These are phyloP conservation scores for Annulohypoxylon moriforme DNA, from an alignment of 495 filamentous ascomycete genomes.

Conservation along the genomic window DNA sequence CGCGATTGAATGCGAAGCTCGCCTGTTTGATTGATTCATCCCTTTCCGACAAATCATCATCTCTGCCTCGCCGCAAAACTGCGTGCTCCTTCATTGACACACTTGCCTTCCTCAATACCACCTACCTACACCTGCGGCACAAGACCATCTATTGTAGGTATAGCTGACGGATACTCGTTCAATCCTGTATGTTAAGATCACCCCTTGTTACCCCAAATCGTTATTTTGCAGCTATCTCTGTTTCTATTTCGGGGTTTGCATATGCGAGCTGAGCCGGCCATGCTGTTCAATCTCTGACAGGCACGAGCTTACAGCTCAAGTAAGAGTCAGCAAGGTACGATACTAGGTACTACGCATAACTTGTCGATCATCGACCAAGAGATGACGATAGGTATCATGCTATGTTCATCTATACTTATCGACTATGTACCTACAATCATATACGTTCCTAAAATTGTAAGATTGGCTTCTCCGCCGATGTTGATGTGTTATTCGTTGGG, in stretches of 20 bases:
- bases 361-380: slow-evolving; percentile 29
- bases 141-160: slow-evolving; percentile 7
- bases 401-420: slow-evolving; percentile 13
- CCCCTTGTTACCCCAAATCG: slow-evolving; percentile 20
- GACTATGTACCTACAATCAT: not conserved
- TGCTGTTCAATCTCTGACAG: slow-evolving; percentile 14
- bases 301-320: slow-evolving; percentile 32
- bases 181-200: slow-evolving; percentile 21
- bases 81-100: slow-evolving; percentile 33
- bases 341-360: slow-evolving; percentile 16
- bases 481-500: slow-evolving; percentile 19
- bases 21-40: slow-evolving; percentile 27
- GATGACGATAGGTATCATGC: slow-evolving; percentile 15
- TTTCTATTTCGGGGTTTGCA: slow-evolving; percentile 40
- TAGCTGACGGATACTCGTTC: not conserved
- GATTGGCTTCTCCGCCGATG: not conserved
- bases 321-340: slow-evolving; percentile 26
- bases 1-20: slow-evolving; percentile 29
- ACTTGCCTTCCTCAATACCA: slow-evolving; percentile 31
- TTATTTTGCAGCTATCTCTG: slow-evolving; percentile 33
- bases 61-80: slow-evolving; percentile 39
- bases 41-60: slow-evolving; percentile 28
- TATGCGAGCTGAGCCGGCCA: slow-evolving; percentile 29
- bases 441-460: not conserved
- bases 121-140: slow-evolving; percentile 36